Base-by-base conservation (phyloP, 1,284 basidiomycete species). In the Ceratobasidium papillatum region DNA sequence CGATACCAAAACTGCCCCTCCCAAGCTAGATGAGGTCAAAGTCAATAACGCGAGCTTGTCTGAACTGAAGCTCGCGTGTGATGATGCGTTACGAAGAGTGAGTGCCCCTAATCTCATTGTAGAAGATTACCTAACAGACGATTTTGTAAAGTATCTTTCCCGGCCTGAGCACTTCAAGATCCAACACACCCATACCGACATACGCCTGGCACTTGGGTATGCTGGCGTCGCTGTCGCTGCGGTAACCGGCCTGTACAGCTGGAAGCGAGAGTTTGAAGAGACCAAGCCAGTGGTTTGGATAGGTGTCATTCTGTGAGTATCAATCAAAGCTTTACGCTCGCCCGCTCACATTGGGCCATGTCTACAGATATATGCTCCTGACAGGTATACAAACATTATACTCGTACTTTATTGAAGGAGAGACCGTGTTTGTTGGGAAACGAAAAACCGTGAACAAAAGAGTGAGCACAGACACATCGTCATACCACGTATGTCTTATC, bases 1-100 rank as follows among this genome's bases (percentile, higher is more conserved):
- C 3, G 30, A 62, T 27, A 9, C 34, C n/a, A 72, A 41, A 22
- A 47, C 56, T 14, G 30, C 47, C 32, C 56, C 69, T 19, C 45
- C 58, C 27, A 49, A 62, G 58, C 45, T 90, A 65, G 92, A 94
- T 64, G 83, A 84, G 30, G 86, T 95, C 80, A 93, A 91, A 80
- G 90, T 96, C 77, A 98, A 98, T 86, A 94, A 92, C 79, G 87
- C 90, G 32, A 94, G 88, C 81, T 80, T 89, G 63, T 87, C 87
- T 25, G 95, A 97, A 80, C 88, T 98, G 81, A 97, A 97, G 85
- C 90, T 91, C 79, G 90, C 95, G 14, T 91, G 93, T 78, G 96
- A 98, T 81, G 95, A 97, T 84, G 91, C 91, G 49, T 84, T 97
- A 77, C 94, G 94, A 83, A 90, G 93, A 81, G 95, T 96, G 80